Conservation (phyloP, 1,284 basidiomycete species). For the Phlebopus sp. region DNA sequence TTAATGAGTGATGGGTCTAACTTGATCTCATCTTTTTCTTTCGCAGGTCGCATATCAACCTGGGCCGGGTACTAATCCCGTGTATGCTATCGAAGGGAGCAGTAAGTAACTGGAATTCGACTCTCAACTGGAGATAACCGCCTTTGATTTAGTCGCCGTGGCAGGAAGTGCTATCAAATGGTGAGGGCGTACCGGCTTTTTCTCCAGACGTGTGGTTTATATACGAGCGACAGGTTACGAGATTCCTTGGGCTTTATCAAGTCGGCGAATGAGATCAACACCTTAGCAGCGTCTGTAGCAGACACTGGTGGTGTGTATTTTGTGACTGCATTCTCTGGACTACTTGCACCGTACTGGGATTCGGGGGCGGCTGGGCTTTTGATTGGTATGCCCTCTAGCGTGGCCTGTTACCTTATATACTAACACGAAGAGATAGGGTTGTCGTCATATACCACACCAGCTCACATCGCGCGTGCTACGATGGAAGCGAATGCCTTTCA, state of each 20-base stretch:
- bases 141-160: constrained; percentile 67
- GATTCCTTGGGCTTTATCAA: constrained; percentile 87
- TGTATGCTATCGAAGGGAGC: constrained; percentile 94
- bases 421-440: constrained; percentile 48
- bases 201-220: not conserved
- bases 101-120: constrained; percentile 49
- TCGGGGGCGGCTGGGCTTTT: constrained; percentile 80
- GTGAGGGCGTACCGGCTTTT: constrained; percentile 12
- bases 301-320: constrained; percentile 95
- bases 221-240: constrained; percentile 57
- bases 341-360: constrained; percentile 94
- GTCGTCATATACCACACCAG: constrained; percentile 89
- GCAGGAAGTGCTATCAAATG: constrained; percentile 96
- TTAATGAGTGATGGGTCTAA: not conserved
- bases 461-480: constrained; percentile 92
- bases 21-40: constrained; percentile 16
- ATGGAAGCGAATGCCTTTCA: constrained; percentile 90
- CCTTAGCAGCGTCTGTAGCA: constrained; percentile 74
- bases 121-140: not conserved
- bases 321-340: constrained; percentile 92
- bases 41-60: constrained; percentile 87
- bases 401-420: too few relatives aligned
- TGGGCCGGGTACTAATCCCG: constrained; percentile 72
- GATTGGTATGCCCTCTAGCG: constrained; percentile 52
- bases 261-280: constrained; percentile 82